Conservation (phyloP, 2,329 filamentous ascomycete species). For the Dothidotthia symphoricarpi region DNA sequence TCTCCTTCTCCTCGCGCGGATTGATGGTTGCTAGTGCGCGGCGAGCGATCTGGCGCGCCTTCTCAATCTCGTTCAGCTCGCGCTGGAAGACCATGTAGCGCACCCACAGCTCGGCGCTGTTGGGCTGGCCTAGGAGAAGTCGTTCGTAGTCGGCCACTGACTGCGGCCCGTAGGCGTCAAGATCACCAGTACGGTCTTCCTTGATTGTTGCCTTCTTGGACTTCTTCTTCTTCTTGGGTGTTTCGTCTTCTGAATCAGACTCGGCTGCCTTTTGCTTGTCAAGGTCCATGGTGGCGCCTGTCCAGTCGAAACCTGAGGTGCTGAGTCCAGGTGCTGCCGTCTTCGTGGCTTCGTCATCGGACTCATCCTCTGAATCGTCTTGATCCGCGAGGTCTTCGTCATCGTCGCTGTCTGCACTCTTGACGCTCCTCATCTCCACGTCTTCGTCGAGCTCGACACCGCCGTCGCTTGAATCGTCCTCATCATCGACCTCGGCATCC, state of each 20-base stretch:
- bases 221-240: constrained; percentile 64
- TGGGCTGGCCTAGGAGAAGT: constrained; percentile 84
- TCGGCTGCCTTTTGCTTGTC: constrained; percentile 58
- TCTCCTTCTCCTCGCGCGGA: constrained; percentile 86
- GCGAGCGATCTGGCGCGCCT: constrained; percentile 85
- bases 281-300: constrained; percentile 57
- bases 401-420: constrained; percentile 39
- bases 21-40: constrained; percentile 89
- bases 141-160: constrained; percentile 91
- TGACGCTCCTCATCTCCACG: constrained; percentile 48
- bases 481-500: constrained; percentile 21
- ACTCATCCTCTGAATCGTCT: constrained; percentile 36
- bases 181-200: constrained; percentile 85
- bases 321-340: constrained; percentile 57
- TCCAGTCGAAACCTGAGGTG: constrained; percentile 84
- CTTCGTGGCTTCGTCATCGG: constrained; percentile 21
- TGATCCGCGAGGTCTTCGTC: constrained; percentile 37
- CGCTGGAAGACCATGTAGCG: constrained; percentile 99
- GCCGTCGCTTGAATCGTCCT: constrained; percentile 45
- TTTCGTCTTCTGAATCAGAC: constrained; percentile 54
- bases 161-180: constrained; percentile 84
- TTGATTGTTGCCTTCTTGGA: constrained; percentile 73
- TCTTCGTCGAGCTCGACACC: constrained; percentile 42
- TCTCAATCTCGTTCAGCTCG: constrained; percentile 82
- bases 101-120: constrained; percentile 92